Conservation (phyloP, 2,329 filamentous ascomycete species). For the Fusarium incarnatum region DNA sequence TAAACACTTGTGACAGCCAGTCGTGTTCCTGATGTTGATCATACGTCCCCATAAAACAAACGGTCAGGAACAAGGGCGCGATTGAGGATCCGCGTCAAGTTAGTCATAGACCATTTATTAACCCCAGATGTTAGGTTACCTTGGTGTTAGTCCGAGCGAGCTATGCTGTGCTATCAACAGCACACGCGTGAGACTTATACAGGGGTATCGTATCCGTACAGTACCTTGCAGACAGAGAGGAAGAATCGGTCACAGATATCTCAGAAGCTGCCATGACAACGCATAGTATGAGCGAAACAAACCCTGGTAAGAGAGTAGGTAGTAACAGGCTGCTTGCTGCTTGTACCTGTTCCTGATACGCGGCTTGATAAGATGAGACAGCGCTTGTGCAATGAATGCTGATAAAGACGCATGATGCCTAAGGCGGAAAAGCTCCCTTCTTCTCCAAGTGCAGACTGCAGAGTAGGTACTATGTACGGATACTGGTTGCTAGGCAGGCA, state of each 20-base stretch:
- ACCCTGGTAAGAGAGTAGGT: not conserved
- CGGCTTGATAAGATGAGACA: constrained; percentile 33
- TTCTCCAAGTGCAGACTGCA: not conserved
- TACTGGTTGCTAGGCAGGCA: constrained; percentile 41
- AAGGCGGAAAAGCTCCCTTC: constrained; percentile 44
- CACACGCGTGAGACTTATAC: constrained; percentile 13
- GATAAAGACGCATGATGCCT: constrained; percentile 38
- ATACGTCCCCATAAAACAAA: not conserved
- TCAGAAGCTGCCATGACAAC: constrained; percentile 31
- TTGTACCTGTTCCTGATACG: constrained; percentile 33
- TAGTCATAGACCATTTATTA: constrained; percentile 3
- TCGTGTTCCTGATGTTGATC: not conserved
- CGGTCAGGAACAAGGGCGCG: constrained; percentile 21
- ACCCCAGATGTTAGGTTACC: constrained; percentile 9
- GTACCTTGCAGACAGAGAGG: not conserved
- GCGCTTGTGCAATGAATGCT: constrained; percentile 19
- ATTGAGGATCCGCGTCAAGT: constrained; percentile 15
- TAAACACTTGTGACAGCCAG: not conserved
- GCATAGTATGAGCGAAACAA: constrained; percentile 8
- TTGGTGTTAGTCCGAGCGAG: constrained; percentile 9
- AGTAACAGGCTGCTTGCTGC: constrained; percentile 21
- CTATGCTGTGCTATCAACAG: constrained; percentile 12
- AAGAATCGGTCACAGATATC: constrained; percentile 1
- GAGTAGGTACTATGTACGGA: too few relatives aligned
- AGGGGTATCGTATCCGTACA: constrained; percentile 9